A percentile compares a stretch with the other conserved stretches of the same genome.
phyloP scores from a whole-genome alignment of 805 yeast species.

The Wickerhamia fluorescens region DNA sequence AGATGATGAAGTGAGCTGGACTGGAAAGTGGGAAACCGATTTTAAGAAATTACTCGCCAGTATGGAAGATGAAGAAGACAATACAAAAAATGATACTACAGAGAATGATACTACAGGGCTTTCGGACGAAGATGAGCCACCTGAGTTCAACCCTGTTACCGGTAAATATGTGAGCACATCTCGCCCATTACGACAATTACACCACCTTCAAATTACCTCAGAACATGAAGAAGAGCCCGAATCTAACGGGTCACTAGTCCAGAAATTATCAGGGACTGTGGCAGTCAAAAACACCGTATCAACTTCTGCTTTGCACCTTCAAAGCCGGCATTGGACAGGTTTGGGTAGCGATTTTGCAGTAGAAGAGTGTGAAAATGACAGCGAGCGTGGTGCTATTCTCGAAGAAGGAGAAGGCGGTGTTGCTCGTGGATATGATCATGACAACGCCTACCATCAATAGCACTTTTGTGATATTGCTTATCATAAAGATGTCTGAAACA shows the following conservation, averaged over 20 bases:
- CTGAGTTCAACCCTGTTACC: conserved; percentile 83
- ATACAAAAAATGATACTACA: conserved; percentile 17
- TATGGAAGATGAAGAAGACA: conserved; percentile 28
- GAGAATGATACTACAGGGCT: conserved; percentile 3
- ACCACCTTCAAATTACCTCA: conserved; percentile 58
- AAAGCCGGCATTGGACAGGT: conserved; percentile 78
- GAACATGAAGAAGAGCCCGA: conserved; percentile 17
- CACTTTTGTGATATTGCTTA: too few relatives aligned
- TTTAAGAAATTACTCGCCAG: conserved; percentile 47
- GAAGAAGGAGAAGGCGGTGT: conserved; percentile 84
- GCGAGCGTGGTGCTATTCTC: conserved; percentile 63
- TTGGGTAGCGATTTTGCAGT: conserved; percentile 74
- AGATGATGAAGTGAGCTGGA: conserved; percentile 73
- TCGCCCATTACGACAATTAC: conserved; percentile 63
- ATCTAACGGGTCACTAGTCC: conserved; percentile 35
- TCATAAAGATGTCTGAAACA: too few relatives aligned
- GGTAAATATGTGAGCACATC: conserved; percentile 67
- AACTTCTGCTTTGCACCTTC: conserved; percentile 76
- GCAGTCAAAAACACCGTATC: conserved; percentile 75
- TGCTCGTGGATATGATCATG: conserved; percentile 73
- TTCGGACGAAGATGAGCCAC: conserved; percentile 47
- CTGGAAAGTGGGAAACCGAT: conserved; percentile 88
- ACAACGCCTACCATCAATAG: conserved; percentile 10
- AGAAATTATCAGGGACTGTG: conserved; percentile 51
- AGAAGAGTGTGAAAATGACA: conserved; percentile 36